Base-by-base conservation (phyloP, 1,139 yeast genomes). In the Debaryomyces fabryi region DNA sequence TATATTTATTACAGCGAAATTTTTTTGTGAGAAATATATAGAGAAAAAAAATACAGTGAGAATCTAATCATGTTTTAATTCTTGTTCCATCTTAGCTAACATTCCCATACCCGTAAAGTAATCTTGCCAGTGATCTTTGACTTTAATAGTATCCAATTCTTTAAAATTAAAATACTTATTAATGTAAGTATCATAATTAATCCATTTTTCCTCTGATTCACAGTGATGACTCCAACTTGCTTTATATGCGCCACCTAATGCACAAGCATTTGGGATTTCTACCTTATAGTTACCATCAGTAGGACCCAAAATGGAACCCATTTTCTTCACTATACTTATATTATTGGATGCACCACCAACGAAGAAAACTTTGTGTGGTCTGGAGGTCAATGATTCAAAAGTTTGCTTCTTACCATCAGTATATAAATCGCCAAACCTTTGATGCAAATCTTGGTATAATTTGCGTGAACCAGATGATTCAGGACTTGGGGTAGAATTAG, bases 331-430 rank as follows among this genome's bases (percentile, higher is more conserved):
- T 45, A 91, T 85, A 25, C 89, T 80, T 29, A 64, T 54, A 65
- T 91, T 91, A 46, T 82, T 81, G 13, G 95, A 85, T 1, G 92
- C 91, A 16, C 97, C 97, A 13, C 97, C 97, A 23, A 90, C 97
- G 60, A 80, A 89, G 63, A 82, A 89, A 13, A 87, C 82, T 52
- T 83, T 82, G 48, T 83, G 78, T 5, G 97, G 97, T 52, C 85
- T 67, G 6, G 83, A 65, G 1, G 78, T 68, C 32, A 80, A 61
- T 7, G 83, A 74, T 21, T 65, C 63, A 37, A 54, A 62, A 3
- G 72, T 64, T 52, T 80, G 85, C 27, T 60, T 58, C 46, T 74
- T 74, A 2, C 83, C 83, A 57, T 81, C 86, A 4, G 84, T 77
- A 42, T 65, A 59, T 36, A 81, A 66, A 3, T 66, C 71, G 6